Base-by-base conservation (phyloP, 306 rosid genomes). In the Cucurbita moschata region DNA sequence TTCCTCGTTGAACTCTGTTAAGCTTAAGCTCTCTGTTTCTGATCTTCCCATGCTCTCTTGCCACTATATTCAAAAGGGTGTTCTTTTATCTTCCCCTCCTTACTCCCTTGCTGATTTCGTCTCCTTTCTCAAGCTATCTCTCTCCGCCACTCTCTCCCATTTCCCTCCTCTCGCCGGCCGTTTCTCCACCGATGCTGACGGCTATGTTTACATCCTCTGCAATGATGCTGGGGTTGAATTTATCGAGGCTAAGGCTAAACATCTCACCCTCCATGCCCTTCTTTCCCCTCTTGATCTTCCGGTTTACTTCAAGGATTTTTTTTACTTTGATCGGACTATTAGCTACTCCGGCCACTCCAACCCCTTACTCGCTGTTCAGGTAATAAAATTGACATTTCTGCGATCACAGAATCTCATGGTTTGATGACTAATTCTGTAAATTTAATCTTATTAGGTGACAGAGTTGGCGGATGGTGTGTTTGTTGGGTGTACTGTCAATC, bases 131-230 rank as follows among this genome's bases (percentile, higher is more conserved):
- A 63, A 51, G 14, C 63, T 14, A 11, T 51, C 78, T 15, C 78
- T 75, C 16, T 75, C 78, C 26, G 12, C 39, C 73, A 38, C 78
- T 40, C 78, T 75, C 73, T 75, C 78, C 14, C 72, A 63, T 49
- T 75, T 75, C 72, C 59, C 78, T 0, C 62, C 78, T 38, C 78
- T 75, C 73, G 78, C 78, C 4, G 78, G 78, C 19, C 78, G 78
- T 1, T 62, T 75, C 53, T 10, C 42, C 15, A 75, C 78, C 12
- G 78, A 75, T 52, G 4, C 18, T 9, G 10, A 38, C 6, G 73
- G 78, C 16, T 66, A 75, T 13, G 64, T 75, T 15, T 73, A 75
- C 54, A 75, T 75, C 56, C 18, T 75, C 6, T 75, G 78, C 55
- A 75, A 75, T 18, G 78, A 75, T n/a, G 64, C 53, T 15, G 78